These are phyloP conservation scores for Cladosporium phlei DNA, from an alignment of 2,329 filamentous ascomycete species.

Conservation along the genomic window DNA sequence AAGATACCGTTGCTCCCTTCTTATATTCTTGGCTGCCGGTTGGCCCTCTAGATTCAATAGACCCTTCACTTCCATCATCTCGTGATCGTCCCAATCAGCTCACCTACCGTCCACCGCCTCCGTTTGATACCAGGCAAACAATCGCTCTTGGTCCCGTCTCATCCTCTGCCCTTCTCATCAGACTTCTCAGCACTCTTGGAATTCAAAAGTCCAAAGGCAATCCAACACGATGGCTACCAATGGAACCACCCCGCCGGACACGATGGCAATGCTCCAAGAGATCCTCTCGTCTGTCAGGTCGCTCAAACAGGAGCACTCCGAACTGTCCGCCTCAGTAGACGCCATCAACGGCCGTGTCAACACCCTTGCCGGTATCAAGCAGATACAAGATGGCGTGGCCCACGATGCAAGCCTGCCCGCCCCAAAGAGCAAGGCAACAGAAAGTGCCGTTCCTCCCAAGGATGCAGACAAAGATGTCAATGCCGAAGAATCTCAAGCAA, in stretches of 20 bases:
- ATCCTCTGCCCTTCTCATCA: neutral
- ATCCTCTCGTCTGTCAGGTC: constrained; percentile 53
- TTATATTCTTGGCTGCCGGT: constrained; percentile 3
- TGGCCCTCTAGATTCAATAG: constrained; percentile 1
- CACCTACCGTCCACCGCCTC: neutral
- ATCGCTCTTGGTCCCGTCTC: neutral
- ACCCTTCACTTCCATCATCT: constrained; percentile 3
- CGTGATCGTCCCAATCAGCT: neutral
- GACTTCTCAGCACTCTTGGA: neutral
- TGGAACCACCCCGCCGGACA: constrained; percentile 4
- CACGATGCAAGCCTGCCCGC: constrained; percentile 27
- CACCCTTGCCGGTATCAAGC: constrained; percentile 55
- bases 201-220: neutral
- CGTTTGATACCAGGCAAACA: neutral
- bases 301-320: constrained; percentile 53
- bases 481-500: constrained; percentile 12
- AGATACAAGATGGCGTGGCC: constrained; percentile 48
- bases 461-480: constrained; percentile 21
- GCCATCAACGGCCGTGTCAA: constrained; percentile 59
- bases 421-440: constrained; percentile 21
- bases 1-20: constrained; percentile 1
- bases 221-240: constrained; percentile 12
- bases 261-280: constrained; percentile 43
- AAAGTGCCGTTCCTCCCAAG: constrained; percentile 19
- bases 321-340: constrained; percentile 54